These are phyloP conservation scores for Pisolithus microcarpus DNA, from an alignment of 768 basidiomycete species.

Conservation along the genomic window DNA sequence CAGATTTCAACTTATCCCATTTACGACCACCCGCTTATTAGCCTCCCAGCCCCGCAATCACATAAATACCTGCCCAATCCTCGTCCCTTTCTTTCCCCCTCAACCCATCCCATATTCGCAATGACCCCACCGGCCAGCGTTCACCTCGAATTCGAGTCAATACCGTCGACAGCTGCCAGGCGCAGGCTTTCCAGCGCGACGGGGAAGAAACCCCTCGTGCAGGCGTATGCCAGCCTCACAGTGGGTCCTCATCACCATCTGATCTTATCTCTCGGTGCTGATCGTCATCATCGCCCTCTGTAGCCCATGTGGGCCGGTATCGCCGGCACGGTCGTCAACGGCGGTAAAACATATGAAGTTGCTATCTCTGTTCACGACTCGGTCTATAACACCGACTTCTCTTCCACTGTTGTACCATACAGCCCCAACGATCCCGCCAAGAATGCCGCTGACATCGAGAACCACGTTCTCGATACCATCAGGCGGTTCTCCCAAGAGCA, in stretches of 20 bases:
- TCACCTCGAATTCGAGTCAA: constrained; percentile 50
- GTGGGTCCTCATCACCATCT: constrained; percentile 33
- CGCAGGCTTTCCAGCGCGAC: constrained; percentile 61
- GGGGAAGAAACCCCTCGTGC: constrained; percentile 46
- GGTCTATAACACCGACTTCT: constrained; percentile 76
- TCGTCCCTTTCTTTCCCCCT: constrained; percentile 12
- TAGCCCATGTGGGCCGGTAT: constrained; percentile 89
- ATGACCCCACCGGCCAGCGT: constrained; percentile 42
- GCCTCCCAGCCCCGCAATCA: background rate
- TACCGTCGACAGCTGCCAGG: constrained; percentile 53
- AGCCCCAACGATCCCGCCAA: constrained; percentile 42
- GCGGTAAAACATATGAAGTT: constrained; percentile 58
- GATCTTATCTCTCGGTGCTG: constrained; percentile 2
- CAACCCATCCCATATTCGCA: constrained; percentile 16
- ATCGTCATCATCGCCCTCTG: constrained; percentile 9
- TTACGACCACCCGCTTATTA: background rate
- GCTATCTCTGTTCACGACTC: constrained; percentile 80
- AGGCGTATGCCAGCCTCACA: constrained; percentile 56
- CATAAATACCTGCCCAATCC: constrained; percentile 28
- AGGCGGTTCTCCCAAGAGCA: constrained; percentile 70
- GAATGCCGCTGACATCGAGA: constrained; percentile 56
- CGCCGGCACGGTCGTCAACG: constrained; percentile 54
- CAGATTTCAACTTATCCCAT: constrained; percentile 1
- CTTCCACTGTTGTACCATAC: constrained; percentile 51
- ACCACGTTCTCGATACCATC: constrained; percentile 54